These are phyloP conservation scores for Aspergillus tubingensis DNA, from an alignment of 2,329 filamentous ascomycete genomes.

Conservation along the genomic window DNA sequence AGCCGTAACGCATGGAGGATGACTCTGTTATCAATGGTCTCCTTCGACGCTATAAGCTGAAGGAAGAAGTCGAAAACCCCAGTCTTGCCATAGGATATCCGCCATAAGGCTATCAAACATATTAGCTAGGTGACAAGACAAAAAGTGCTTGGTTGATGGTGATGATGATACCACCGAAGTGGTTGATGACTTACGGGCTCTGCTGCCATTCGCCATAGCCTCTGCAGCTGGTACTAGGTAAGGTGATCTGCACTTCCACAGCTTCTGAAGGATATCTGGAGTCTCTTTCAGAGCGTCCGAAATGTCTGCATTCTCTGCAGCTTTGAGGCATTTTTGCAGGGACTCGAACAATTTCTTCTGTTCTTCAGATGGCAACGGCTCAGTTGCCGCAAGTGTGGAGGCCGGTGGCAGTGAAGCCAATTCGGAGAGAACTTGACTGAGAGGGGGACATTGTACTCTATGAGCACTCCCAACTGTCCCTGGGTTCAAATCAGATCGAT, in stretches of 20 bases:
- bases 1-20: conserved; percentile 46
- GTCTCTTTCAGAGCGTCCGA: conserved; percentile 30
- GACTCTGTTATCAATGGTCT: conserved; percentile 31
- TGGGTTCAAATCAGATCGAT: background rate
- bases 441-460: conserved; percentile 27
- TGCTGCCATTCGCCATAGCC: conserved; percentile 45
- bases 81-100: conserved; percentile 40
- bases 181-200: conserved; percentile 40
- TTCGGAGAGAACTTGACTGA: conserved; percentile 29
- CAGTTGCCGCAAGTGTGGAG: conserved; percentile 20
- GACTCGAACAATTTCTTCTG: conserved; percentile 37
- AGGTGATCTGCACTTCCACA: conserved; percentile 41
- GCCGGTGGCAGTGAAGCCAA: conserved; percentile 23
- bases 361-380: conserved; percentile 28
- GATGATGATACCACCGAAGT: background rate
- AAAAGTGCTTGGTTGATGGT: background rate
- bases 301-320: conserved; percentile 31
- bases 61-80: conserved; percentile 48
- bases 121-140: conserved; percentile 6
- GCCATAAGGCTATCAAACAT: conserved; percentile 38
- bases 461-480: background rate
- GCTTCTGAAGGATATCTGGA: conserved; percentile 31
- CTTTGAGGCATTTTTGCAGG: conserved; percentile 34
- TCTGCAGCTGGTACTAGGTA: conserved; percentile 41
- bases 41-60: conserved; percentile 37